A percentile compares a stretch with the other conserved stretches of the same genome.
phyloP scores from a whole-genome alignment of 805 yeast genomes.

The Metschnikowia aberdeeniae region DNA sequence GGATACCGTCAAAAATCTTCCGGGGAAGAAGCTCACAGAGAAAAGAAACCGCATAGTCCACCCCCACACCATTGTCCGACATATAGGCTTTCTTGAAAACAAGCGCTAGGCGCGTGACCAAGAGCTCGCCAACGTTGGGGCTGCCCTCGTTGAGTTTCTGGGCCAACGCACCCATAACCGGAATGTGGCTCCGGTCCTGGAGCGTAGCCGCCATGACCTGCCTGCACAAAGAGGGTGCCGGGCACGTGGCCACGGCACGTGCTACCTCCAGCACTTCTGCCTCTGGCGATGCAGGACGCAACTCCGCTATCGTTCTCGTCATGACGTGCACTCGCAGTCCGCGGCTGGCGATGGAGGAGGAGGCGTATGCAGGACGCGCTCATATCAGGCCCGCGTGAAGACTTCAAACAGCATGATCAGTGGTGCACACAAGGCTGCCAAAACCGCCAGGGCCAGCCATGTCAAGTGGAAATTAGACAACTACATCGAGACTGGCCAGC shows the following conservation, averaged over 20 bases:
- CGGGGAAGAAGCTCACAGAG: constrained; percentile 62
- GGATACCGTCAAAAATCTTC: constrained; percentile 42
- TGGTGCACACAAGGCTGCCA: not conserved
- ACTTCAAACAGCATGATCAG: not conserved
- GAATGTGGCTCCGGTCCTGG: constrained; percentile 34
- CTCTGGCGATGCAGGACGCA: not conserved
- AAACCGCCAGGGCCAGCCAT: constrained; percentile 2
- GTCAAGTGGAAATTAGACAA: constrained; percentile 22
- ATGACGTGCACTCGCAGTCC: too few species aligned
- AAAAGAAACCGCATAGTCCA: constrained; percentile 45
- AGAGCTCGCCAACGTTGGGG: constrained; percentile 62
- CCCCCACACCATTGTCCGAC: constrained; percentile 25
- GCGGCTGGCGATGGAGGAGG: too few species aligned
- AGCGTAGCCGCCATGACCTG: constrained; percentile 53
- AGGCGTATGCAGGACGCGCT: too few species aligned
- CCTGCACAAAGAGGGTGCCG: constrained; percentile 53
- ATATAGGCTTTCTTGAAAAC: constrained; percentile 53
- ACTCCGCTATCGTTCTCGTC: too few species aligned
- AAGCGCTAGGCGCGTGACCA: constrained; percentile 49
- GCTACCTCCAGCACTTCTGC: not conserved
- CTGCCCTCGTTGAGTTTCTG: constrained; percentile 61
- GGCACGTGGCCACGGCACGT: not conserved
- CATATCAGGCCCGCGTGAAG: too few species aligned
- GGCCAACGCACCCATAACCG: constrained; percentile 54
- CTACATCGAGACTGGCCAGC: constrained; percentile 28